phyloP scores from a whole-genome alignment of 2,329 filamentous ascomycete genomes.

The Pyricularia sp. region DNA sequence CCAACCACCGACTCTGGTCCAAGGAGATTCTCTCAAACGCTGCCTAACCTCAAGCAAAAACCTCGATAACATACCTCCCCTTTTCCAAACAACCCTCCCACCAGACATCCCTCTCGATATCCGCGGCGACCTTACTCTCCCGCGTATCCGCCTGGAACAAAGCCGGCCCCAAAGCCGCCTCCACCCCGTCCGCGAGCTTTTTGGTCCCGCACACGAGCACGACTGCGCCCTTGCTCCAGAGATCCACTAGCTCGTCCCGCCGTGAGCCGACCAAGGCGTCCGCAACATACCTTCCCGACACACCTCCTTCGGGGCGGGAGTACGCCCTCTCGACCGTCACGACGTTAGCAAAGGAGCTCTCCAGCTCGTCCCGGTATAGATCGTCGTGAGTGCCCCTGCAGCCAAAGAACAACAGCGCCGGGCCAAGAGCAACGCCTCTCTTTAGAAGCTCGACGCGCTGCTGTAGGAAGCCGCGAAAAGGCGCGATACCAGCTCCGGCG shows the following conservation, averaged over 20 bases:
- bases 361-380: not conserved
- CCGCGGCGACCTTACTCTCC: not conserved
- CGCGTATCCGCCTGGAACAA: not conserved
- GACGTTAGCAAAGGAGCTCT: not conserved
- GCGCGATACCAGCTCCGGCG: conserved; percentile 40
- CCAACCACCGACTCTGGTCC: too few species aligned
- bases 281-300: not conserved
- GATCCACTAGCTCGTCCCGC: not conserved
- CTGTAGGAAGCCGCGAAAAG: conserved; percentile 23
- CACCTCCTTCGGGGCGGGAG: not conserved
- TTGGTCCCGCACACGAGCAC: conserved; percentile 1
- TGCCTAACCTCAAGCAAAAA: not conserved
- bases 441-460: conserved; percentile 21
- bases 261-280: not conserved
- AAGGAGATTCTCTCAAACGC: too few species aligned
- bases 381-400: not conserved
- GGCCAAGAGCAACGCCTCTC: not conserved
- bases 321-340: not conserved
- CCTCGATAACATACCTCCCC: conserved; percentile 1
- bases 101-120: not conserved
- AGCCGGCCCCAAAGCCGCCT: not conserved
- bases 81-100: not conserved
- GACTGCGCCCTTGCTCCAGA: not conserved
- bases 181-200: not conserved
- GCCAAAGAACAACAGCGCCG: not conserved